Evolutionary conservation across 2,329 filamentous ascomycete genomes (phyloP).

Genomic region (Xylaria polymorpha): DNA sequence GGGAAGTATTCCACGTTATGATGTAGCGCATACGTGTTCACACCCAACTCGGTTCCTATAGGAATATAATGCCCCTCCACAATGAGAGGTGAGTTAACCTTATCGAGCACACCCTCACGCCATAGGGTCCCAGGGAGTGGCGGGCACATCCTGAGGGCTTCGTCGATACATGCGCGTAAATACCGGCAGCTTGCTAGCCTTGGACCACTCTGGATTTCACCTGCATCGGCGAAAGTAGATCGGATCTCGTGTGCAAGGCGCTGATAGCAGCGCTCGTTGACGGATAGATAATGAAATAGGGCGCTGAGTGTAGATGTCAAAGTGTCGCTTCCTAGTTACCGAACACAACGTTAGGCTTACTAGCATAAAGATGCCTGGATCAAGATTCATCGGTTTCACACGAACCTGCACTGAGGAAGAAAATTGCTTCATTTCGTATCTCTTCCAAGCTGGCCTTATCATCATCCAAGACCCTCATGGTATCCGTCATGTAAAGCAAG

Average conservation of each 20-base stretch:
- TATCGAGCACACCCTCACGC: neutral
- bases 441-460: no score
- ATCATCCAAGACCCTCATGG: no score
- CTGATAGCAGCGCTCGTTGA: neutral
- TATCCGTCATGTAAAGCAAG: no score
- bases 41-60: neutral
- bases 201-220: neutral
- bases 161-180: conserved; percentile 11
- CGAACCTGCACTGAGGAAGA: conserved; percentile 3
- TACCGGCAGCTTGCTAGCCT: neutral
- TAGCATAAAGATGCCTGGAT: neutral
- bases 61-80: neutral
- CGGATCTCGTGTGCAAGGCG: conserved; percentile 10
- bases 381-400: neutral
- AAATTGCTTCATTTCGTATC: neutral
- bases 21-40: neutral
- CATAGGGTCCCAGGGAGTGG: neutral
- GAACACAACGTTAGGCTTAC: neutral
- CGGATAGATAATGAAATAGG: conserved; percentile 4
- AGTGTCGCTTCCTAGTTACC: neutral
- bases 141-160: conserved; percentile 6
- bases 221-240: neutral
- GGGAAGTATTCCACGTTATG: conserved; percentile 9
- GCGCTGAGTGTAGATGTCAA: neutral
- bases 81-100: neutral